Conservation (phyloP, 352 stramenopile genomes). For the Blastocystis sp. region DNA sequence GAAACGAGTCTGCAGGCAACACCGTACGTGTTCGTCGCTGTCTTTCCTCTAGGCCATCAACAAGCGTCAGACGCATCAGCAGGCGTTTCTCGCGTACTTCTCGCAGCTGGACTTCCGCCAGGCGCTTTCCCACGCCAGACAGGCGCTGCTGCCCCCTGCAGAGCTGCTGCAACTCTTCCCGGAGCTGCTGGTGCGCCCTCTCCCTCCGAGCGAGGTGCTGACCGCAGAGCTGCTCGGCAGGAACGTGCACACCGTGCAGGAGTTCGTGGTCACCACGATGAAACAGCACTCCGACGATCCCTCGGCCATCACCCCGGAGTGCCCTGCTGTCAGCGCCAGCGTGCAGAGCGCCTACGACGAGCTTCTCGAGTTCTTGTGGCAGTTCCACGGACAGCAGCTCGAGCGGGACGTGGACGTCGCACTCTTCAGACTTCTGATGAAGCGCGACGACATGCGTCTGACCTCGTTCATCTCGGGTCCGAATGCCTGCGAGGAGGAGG, state of each 20-base stretch:
- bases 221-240: conserved; percentile 7
- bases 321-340: background rate
- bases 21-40: background rate
- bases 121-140: background rate
- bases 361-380: background rate
- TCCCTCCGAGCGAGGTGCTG: background rate
- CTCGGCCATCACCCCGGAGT: background rate
- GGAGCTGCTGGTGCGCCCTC: background rate
- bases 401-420: conserved; percentile 14
- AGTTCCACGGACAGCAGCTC: background rate
- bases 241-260: background rate
- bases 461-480: background rate
- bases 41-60: background rate
- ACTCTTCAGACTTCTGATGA: background rate
- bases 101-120: background rate
- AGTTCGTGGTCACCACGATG: conserved; percentile 7
- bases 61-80: background rate
- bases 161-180: conserved; percentile 42
- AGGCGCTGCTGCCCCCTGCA: background rate
- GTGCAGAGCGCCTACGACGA: background rate
- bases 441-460: background rate
- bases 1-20: background rate
- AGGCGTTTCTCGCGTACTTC: background rate
- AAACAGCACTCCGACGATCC: conserved; percentile 48
- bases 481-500: background rate